Conservation (phyloP, 371 early-diverging fungal species). For the Batrachochytrium dendrobatidis region DNA sequence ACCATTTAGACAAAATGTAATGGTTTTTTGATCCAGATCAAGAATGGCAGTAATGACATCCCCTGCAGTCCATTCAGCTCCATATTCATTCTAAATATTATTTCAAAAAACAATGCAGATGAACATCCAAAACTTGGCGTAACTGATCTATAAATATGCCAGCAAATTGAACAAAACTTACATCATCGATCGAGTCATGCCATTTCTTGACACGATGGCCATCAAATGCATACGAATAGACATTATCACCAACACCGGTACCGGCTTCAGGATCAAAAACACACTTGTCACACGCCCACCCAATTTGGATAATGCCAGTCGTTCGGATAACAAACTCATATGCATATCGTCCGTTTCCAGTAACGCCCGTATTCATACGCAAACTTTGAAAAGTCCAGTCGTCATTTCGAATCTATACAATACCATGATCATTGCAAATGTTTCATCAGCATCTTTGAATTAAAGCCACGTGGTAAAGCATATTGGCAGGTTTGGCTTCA, state of each 20-base stretch:
- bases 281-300: constrained; percentile 53
- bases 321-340: constrained; percentile 56
- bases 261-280: constrained; percentile 62
- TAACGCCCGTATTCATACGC: constrained; percentile 33
- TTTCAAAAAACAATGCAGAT: background rate
- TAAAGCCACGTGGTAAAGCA: no score
- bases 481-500: no score
- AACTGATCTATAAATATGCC: no score
- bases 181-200: constrained; percentile 45
- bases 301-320: constrained; percentile 62
- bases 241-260: constrained; percentile 65
- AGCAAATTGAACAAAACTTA: constrained; percentile 7
- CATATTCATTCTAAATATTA: constrained; percentile 44
- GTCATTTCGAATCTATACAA: constrained; percentile 33
- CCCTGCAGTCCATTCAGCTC: constrained; percentile 50
- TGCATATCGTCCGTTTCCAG: constrained; percentile 33
- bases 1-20: constrained; percentile 58
- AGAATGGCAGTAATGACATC: constrained; percentile 53
- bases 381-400: constrained; percentile 71
- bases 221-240: constrained; percentile 62
- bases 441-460: no score
- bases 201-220: constrained; percentile 59
- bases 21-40: constrained; percentile 50
- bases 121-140: background rate
- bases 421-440: no score